Conservation (phyloP, 345 rosid genomes). For the Dipteronia dyeriana region DNA sequence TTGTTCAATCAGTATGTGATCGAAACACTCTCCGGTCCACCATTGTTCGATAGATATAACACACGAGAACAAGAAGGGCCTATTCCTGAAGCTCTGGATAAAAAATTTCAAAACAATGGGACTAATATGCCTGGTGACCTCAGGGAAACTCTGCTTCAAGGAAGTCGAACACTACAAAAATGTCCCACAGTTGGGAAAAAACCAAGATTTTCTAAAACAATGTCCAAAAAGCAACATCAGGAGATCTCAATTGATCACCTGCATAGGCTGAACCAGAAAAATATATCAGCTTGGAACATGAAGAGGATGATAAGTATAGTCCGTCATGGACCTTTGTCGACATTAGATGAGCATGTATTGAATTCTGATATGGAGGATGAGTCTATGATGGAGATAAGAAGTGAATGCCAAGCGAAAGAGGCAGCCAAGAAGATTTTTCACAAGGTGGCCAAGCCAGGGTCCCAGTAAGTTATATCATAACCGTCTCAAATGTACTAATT, state of each 20-base stretch:
- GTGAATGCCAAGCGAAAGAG: constrained; percentile 41
- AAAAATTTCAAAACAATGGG: not conserved
- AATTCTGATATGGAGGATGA: constrained; percentile 43
- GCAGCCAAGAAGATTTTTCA: constrained; percentile 50
- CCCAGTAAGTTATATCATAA: constrained; percentile 33
- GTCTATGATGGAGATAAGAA: constrained; percentile 34
- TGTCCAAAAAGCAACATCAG: constrained; percentile 25
- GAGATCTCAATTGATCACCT: constrained; percentile 34
- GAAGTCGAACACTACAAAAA: constrained; percentile 4
- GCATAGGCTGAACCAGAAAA: constrained; percentile 43
- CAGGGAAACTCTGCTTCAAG: constrained; percentile 24
- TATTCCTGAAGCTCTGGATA: not conserved
- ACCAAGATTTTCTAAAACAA: constrained; percentile 5
- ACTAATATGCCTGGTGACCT: constrained; percentile 9
- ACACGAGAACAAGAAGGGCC: constrained; percentile 2
- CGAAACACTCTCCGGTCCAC: constrained; percentile 40
- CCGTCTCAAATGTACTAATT: not conserved
- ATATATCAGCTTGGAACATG: constrained; percentile 47
- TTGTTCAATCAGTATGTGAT: constrained; percentile 49
- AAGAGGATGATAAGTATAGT: constrained; percentile 41
- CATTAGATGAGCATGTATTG: constrained; percentile 51
- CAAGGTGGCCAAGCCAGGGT: constrained; percentile 44
- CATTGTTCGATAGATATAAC: constrained; percentile 16
- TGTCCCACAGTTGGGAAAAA: constrained; percentile 20
- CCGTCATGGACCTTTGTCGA: constrained; percentile 37